Percentiles rank a stretch among this genome's conserved stretches.
phyloP scores from a whole-genome alignment of 805 yeast genomes.

The Ogataea thermomethanolica region DNA sequence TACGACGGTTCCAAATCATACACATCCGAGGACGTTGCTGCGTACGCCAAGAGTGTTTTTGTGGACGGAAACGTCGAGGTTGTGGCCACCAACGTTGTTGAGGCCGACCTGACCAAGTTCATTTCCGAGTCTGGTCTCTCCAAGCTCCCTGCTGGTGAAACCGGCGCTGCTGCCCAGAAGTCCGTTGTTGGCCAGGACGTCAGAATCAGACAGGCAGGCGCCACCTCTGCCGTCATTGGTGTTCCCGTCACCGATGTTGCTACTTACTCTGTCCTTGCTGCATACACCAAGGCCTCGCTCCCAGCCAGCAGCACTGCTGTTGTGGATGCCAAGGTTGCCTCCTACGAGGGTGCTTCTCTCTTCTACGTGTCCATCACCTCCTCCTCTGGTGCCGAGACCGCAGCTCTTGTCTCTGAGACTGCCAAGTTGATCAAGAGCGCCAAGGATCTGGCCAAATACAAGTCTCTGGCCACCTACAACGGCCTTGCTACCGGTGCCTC shows the following conservation, averaged over 20 bases:
- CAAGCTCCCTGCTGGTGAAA: slow-evolving; percentile 58
- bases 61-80: slow-evolving; percentile 68
- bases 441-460: slow-evolving; percentile 55
- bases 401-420: slow-evolving; percentile 58
- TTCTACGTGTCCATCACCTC: slow-evolving; percentile 69
- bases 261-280: slow-evolving; percentile 65
- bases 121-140: slow-evolving; percentile 63
- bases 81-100: slow-evolving; percentile 69
- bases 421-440: slow-evolving; percentile 52
- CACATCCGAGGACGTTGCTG: slow-evolving; percentile 60
- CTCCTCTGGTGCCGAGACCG: slow-evolving; percentile 52
- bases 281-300: slow-evolving; percentile 53
- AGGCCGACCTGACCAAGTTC: slow-evolving; percentile 64
- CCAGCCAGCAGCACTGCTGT: slow-evolving; percentile 49
- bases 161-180: slow-evolving; percentile 38
- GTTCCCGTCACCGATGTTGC: slow-evolving; percentile 73
- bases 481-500: slow-evolving; percentile 41
- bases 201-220: slow-evolving; percentile 61
- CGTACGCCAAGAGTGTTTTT: slow-evolving; percentile 65
- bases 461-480: slow-evolving; percentile 47
- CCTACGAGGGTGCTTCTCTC: slow-evolving; percentile 77
- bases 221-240: slow-evolving; percentile 75
- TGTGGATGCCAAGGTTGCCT: slow-evolving; percentile 50
- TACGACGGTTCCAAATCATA: slow-evolving; percentile 62
- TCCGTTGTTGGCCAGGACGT: slow-evolving; percentile 62